These are phyloP conservation scores for Lactarius sanguifluus DNA, from an alignment of 768 basidiomycete genomes.

Conservation along the genomic window DNA sequence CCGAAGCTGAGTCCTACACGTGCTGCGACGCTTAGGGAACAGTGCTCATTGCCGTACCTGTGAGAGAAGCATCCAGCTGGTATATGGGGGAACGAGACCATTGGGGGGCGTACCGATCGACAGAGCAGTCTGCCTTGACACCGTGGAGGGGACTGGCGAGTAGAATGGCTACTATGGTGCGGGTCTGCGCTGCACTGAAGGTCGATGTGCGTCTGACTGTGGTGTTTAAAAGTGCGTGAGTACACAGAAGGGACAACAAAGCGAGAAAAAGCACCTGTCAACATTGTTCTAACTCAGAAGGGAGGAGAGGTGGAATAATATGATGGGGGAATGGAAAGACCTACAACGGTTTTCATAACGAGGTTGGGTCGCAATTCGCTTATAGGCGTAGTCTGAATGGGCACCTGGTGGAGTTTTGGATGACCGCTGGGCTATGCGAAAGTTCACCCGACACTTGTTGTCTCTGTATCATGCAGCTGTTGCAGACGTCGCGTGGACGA, in stretches of 20 bases:
- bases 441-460: too few species aligned
- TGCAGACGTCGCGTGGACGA: too few species aligned
- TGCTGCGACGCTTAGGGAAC: constrained; percentile 3
- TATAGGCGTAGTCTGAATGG: too few species aligned
- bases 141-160: neutral
- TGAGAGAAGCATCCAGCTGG: neutral
- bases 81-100: neutral
- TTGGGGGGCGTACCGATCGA: neutral
- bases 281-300: neutral
- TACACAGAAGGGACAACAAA: neutral
- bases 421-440: too few species aligned
- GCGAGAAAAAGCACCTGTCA: neutral
- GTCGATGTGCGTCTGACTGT: neutral
- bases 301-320: neutral
- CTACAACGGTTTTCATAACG: too few species aligned
- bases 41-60: neutral
- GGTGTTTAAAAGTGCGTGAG: neutral
- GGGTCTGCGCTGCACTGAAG: neutral
- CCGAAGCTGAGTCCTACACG: neutral
- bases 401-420: too few species aligned
- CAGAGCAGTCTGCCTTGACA: constrained; percentile 9
- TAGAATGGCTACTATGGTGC: neutral
- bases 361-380: too few species aligned
- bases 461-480: too few species aligned
- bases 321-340: neutral